phyloP scores from a whole-genome alignment of 768 basidiomycete genomes.

The Boletus insuetus region DNA sequence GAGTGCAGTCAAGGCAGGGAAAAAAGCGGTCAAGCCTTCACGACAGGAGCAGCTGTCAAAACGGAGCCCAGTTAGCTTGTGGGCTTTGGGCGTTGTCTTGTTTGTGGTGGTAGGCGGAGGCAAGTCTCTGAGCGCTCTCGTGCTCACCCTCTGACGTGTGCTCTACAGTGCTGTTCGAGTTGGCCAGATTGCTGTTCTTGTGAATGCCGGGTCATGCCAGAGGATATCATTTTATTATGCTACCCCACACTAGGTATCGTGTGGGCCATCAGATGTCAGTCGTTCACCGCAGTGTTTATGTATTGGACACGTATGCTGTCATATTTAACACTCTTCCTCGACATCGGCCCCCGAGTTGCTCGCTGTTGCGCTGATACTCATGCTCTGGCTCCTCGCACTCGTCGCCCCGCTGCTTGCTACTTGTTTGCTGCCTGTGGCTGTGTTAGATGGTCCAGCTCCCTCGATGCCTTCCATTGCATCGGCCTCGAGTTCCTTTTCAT shows the following conservation, averaged over 20 bases:
- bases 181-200: constrained; percentile 64
- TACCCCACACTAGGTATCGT: not conserved
- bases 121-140: constrained; percentile 33
- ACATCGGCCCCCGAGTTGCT: constrained; percentile 53
- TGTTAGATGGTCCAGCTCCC: constrained; percentile 25
- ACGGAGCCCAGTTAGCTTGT: constrained; percentile 70
- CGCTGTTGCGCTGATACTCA: constrained; percentile 53
- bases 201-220: constrained; percentile 29
- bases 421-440: constrained; percentile 15
- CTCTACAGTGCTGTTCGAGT: constrained; percentile 67
- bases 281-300: constrained; percentile 11
- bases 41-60: constrained; percentile 69
- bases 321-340: constrained; percentile 28
- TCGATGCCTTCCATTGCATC: constrained; percentile 79
- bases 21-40: constrained; percentile 71
- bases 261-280: constrained; percentile 4
- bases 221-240: constrained; percentile 1
- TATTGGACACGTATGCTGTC: constrained; percentile 3
- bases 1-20: constrained; percentile 66
- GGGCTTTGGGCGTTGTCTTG: constrained; percentile 69
- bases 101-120: constrained; percentile 84
- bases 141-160: constrained; percentile 8
- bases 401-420: constrained; percentile 30
- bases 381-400: constrained; percentile 55
- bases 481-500: constrained; percentile 80